These are phyloP conservation scores for Umbelopsis vinacea DNA, from an alignment of 192 early-diverging fungal genomes.

Conservation along the genomic window DNA sequence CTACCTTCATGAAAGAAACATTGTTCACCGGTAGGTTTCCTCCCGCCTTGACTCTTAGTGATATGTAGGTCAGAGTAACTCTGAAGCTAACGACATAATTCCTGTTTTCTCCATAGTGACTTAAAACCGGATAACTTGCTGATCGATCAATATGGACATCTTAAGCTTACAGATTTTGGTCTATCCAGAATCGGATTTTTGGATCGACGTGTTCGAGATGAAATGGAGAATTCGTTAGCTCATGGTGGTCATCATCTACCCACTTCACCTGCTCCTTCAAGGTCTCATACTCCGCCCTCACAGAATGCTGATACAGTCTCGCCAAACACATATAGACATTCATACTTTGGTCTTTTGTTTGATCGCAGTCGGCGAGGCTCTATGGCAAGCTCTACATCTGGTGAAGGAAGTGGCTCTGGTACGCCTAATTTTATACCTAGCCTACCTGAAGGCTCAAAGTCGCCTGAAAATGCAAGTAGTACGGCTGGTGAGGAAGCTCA, in stretches of 20 bases:
- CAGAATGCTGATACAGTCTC: constrained; percentile 27
- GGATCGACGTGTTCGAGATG: constrained; percentile 71
- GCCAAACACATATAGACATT: constrained; percentile 34
- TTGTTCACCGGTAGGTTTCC: constrained; percentile 78
- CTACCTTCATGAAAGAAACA: constrained; percentile 76
- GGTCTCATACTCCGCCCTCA: constrained; percentile 35
- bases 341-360: constrained; percentile 45
- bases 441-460: constrained; percentile 7
- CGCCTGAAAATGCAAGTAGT: not conserved
- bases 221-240: constrained; percentile 28
- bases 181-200: constrained; percentile 83
- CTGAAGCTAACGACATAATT: constrained; percentile 1
- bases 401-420: constrained; percentile 34
- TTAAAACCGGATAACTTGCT: constrained; percentile 88
- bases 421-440: constrained; percentile 5
- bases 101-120: constrained; percentile 65
- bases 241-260: constrained; percentile 10
- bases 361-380: constrained; percentile 53
- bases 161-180: constrained; percentile 91
- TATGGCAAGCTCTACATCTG: constrained; percentile 46
- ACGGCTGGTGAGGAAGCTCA: not conserved
- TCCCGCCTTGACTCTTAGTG: not conserved
- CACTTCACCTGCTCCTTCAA: constrained; percentile 38
- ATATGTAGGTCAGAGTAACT: not conserved
- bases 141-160: constrained; percentile 82